Base-by-base conservation (phyloP, 2,329 filamentous ascomycete species). In the Cytospora leucostoma region DNA sequence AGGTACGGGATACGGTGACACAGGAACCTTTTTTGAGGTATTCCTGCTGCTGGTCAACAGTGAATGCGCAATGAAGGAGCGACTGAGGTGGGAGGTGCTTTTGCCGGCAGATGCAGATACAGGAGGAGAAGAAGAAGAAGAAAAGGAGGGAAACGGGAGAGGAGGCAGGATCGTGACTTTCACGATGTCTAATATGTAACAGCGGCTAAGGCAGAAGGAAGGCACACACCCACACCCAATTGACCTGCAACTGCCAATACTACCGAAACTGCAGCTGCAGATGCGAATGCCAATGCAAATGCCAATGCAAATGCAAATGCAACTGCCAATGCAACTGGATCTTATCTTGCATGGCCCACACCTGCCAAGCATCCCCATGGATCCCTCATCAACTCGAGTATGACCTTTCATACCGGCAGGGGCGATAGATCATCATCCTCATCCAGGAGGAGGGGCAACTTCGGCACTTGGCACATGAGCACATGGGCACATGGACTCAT, bases 21-120 rank as follows among this genome's bases (percentile, higher is more conserved):
- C 35, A 37, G 54, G 54, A 49, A 38, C 15, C 38, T 13, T n/a
- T n/a, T 40, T 15, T 56, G 35, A 27, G 15, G 12, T 35, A 12
- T 49, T 35, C 40, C 44, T 58, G 5, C 11, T 7, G 44, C 11
- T 47, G 40, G 40, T 44, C 17, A 19, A 55, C 59, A 55, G 32
- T 55, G 27, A 27, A 4, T 27, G 27, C 27, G 37, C 59, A 17
- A 44, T 55, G 51, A 61, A 61, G 58, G 58, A 61, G 32, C 34
- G 59, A 61, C 59, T 61, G 59, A 61, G 21, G 59, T 52, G 53
- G 37, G 54, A 53, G 38, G 50, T 49, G 51, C 27, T 27, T 54
- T 11, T 38, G 54, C 37, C 49, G 51, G 51, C 59, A 55, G 59
- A 55, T 27, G 38, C 51, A 44, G 38, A 38, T 35, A 27, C 32